These are phyloP conservation scores for Asterochloris sp. DNA, from an alignment of 139 green algal species.

Conservation along the genomic window DNA sequence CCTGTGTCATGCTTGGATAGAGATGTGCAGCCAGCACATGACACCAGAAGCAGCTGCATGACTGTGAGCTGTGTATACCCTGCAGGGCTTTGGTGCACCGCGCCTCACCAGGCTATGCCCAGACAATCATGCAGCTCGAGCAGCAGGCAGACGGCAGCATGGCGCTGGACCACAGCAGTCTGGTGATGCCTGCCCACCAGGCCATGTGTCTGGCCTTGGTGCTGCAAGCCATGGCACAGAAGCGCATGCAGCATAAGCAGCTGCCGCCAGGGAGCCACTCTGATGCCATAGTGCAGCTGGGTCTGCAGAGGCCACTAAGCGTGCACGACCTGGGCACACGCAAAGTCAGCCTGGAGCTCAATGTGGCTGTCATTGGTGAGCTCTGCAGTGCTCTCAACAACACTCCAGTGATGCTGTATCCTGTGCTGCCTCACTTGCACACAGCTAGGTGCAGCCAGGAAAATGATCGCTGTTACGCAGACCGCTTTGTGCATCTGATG, in stretches of 20 bases:
- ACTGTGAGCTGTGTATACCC: neutral
- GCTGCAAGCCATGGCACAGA: conserved; percentile 6
- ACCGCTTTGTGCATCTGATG: neutral
- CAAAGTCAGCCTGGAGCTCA: neutral
- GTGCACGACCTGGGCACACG: neutral
- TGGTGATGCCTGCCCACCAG: conserved; percentile 6
- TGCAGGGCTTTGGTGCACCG: neutral
- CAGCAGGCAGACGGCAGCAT: neutral
- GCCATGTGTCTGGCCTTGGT: conserved; percentile 12
- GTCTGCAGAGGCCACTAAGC: conserved; percentile 11
- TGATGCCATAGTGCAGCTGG: neutral
- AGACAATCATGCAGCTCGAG: neutral
- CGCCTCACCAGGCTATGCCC: conserved; percentile 2
- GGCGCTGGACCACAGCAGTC: neutral
- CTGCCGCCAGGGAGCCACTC: too few relatives aligned
- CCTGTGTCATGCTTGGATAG: neutral
- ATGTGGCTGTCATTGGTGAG: conserved; percentile 4
- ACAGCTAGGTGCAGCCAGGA: neutral
- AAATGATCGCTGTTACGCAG: neutral
- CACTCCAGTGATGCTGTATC: neutral
- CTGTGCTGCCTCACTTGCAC: neutral
- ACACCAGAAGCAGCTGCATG: too few relatives aligned
- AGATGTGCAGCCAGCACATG: neutral
- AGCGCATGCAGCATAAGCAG: neutral
- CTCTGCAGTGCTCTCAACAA: neutral